Conservation (phyloP, 208 protist genomes). For the Wallacemonas rigidus region DNA sequence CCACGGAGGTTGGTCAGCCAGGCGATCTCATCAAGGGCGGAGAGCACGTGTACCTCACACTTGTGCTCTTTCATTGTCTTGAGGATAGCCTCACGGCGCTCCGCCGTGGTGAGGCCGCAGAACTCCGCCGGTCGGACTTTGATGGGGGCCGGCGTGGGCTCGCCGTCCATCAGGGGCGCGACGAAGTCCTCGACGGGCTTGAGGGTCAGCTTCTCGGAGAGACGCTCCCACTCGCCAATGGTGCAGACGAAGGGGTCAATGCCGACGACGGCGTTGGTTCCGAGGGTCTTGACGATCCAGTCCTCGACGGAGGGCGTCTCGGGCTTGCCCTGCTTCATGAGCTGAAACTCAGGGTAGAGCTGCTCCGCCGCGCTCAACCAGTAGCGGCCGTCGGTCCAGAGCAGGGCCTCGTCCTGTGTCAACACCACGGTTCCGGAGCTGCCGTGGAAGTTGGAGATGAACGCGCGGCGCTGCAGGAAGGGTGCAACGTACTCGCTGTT, state of each 20-base stretch:
- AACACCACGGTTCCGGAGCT: constrained; percentile 92
- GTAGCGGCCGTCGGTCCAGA: constrained; percentile 98
- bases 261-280: constrained; percentile 40
- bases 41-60: constrained; percentile 76
- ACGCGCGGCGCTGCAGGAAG: constrained; percentile 89
- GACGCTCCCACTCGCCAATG: constrained; percentile 76
- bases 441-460: constrained; percentile 95
- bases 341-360: constrained; percentile 77
- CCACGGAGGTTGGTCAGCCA: constrained; percentile 94
- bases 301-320: constrained; percentile 69
- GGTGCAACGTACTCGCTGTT: constrained; percentile 96
- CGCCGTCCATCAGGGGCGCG: constrained; percentile 41
- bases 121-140: constrained; percentile 67
- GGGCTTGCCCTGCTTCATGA: constrained; percentile 83
- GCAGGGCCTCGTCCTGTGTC: constrained; percentile 72
- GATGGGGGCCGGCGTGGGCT: constrained; percentile 27
- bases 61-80: constrained; percentile 46
- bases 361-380: constrained; percentile 91
- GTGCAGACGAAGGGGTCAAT: constrained; percentile 74
- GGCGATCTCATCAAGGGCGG: constrained; percentile 90
- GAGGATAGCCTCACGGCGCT: constrained; percentile 65
- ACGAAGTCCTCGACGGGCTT: constrained; percentile 63
- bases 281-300: constrained; percentile 64
- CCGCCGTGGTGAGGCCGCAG: constrained; percentile 54
- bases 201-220: constrained; percentile 59